A percentile compares a stretch with the other conserved stretches of the same genome.
phyloP scores from a whole-genome alignment of 495 filamentous ascomycete genomes.

The Xylaria telfairii region DNA sequence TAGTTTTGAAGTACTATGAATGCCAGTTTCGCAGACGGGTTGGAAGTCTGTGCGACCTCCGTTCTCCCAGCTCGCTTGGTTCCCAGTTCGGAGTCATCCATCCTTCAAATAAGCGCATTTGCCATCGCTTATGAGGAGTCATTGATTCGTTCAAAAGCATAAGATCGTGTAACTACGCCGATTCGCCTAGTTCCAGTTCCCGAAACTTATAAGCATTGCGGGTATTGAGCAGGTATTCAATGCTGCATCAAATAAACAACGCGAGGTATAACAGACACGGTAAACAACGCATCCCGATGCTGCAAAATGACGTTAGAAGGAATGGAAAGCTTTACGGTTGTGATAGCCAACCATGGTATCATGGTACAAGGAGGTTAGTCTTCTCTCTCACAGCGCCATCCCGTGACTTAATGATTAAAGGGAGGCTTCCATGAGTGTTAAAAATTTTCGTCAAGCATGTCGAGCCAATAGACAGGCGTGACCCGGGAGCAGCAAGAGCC shows the following conservation, averaged over 20 bases:
- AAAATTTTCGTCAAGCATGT: background rate
- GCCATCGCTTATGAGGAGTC: background rate
- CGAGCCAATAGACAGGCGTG: background rate
- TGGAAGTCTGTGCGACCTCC: background rate
- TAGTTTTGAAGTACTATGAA: background rate
- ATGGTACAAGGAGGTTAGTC: background rate
- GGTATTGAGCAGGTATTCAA: background rate
- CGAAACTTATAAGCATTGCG: background rate
- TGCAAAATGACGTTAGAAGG: constrained; percentile 11
- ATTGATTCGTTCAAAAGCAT: constrained; percentile 16
- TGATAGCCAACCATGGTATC: background rate
- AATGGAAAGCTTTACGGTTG: background rate
- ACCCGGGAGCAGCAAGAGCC: background rate
- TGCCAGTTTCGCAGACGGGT: background rate
- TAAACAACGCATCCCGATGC: background rate
- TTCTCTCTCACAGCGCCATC: background rate
- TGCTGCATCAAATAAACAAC: constrained; percentile 11
- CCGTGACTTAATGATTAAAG: background rate
- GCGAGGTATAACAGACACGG: constrained; percentile 4
- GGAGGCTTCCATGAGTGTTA: background rate
- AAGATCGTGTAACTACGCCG: background rate
- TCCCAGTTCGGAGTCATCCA: background rate
- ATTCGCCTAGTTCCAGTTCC: constrained; percentile 1
- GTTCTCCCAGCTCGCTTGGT: background rate
- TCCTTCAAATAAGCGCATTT: background rate